Base-by-base conservation (phyloP, 192 early-diverging fungal genomes). In the Rhizoclosmatium globosum region DNA sequence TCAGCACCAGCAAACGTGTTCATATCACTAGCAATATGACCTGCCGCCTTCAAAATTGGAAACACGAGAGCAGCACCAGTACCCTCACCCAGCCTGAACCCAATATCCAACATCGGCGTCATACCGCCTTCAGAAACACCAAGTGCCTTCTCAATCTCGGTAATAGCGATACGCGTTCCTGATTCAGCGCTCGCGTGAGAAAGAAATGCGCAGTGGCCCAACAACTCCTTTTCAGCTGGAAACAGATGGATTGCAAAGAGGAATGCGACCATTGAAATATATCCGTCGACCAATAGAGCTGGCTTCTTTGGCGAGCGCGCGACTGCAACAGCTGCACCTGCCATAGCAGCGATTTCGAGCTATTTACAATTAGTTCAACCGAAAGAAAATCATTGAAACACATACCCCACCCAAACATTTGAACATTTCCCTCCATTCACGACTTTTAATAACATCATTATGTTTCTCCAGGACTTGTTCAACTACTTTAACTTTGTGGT, bases 1-100 rank as follows among this genome's bases (percentile, higher is more conserved):
- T 77, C 79, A 41, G 79, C 79, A 17, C 79, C 68, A 9, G 78
- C 78, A 48, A 81, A 81, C 21, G 79, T 81, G 47, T 77, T 77
- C 79, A 81, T 81, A 68, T 81, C 79, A 45, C 21, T 68, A 2
- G 66, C 76, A 17, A 81, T 31, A 64, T 59, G 57, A 23, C 78
- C 79, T 2, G 79, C 79, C 4, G 78, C 60, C 47, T 69, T 74
- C 31, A 81, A 46, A 23, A 78, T 23, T 23, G 79, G 68, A 69
- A 80, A 77, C 21, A 45, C 79, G 41, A 81, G 43, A 4, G 79
- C 79, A 19, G 79, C 79, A 2, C 79, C 79, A 31, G 79, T 78
- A 23, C 77, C 79, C 57, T 81, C 79, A 15, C 79, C 79, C 46
- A 81, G n/a, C 0, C 79, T 21, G 46, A 81, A 4, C 7, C 62